These are phyloP conservation scores for Saccharomyces hybrid DNA, from an alignment of 1,139 yeast species.

Conservation along the genomic window DNA sequence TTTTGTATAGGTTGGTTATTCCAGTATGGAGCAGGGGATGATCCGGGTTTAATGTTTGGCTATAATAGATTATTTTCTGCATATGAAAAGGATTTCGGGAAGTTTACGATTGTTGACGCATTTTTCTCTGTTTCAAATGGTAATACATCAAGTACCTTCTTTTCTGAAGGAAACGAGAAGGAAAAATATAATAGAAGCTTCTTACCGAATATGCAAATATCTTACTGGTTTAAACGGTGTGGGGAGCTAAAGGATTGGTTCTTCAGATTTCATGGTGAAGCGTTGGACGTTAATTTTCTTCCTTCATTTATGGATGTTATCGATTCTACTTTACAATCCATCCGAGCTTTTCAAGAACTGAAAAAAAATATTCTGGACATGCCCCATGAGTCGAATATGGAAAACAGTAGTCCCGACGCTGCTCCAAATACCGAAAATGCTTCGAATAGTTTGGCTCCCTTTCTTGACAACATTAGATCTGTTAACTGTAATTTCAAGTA, in stretches of 20 bases:
- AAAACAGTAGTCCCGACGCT: constrained; percentile 14
- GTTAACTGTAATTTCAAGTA: constrained; percentile 48
- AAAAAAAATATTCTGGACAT: constrained; percentile 3
- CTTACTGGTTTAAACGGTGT: constrained; percentile 39
- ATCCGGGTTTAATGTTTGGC: constrained; percentile 66
- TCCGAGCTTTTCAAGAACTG: constrained; percentile 36
- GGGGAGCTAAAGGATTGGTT: constrained; percentile 35
- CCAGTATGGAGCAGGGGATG: constrained; percentile 33
- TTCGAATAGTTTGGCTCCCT: constrained; percentile 15
- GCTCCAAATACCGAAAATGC: background rate
- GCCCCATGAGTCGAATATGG: constrained; percentile 3
- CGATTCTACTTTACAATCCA: constrained; percentile 42
- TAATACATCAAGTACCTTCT: constrained; percentile 42
- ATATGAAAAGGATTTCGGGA: constrained; percentile 54
- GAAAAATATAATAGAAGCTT: constrained; percentile 51
- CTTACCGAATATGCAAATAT: constrained; percentile 57
- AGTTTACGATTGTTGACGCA: constrained; percentile 55
- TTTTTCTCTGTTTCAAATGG: constrained; percentile 64
- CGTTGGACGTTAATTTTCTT: constrained; percentile 54
- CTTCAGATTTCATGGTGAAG: constrained; percentile 53
- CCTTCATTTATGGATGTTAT: constrained; percentile 44
- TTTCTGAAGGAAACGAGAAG: constrained; percentile 40
- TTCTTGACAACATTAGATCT: constrained; percentile 34
- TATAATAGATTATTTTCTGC: constrained; percentile 63
- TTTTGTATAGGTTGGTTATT: constrained; percentile 75